Evolutionary conservation across 148 eudicot genomes (phyloP), one percentile per base, ranked within the genome.

Genomic region (Hydrangea macrophylla): DNA sequence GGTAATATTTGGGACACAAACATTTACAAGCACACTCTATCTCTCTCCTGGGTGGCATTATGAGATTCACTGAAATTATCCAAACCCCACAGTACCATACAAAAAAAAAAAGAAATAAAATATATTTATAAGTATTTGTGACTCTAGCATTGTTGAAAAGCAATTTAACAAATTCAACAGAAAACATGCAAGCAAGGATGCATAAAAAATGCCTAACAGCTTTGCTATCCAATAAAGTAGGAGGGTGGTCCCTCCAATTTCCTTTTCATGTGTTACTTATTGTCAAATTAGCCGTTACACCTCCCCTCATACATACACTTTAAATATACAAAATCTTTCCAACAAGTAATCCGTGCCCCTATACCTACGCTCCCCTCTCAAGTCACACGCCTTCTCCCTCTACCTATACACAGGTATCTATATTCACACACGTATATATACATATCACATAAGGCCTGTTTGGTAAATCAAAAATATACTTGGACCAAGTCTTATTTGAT

Each of bases 261-360:
- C 36, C 13, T 31, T 60, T 58, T 33, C 56, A 3, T 25, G 51
- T 30, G 25, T 28, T 20, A 40, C 73, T 44, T 62, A 60, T 72
- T 57, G 56, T 42, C 81, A 78, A 73, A 78, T 67, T 78, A 78
- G 81, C 81, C 81, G 81, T 78, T 78, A 56, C 68, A 66, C 56
- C 67, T 56, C 45, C 59, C 63, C 65, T 18, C 32, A 26, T 26
- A 57, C 60, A 11, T 27, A 23, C 35, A 36, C 26, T 55, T 60
- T 60, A 70, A 64, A 60, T 59, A 64, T 64, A 48, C 11, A 20
- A 31, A 75, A 40, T n/a, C 42, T 48, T 36, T 10, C 57, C 51
- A 42, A 25, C 73, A 57, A 44, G 45, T n/a, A 31, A 53, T 51
- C 32, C 32, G 40, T 25, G 12, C 64, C 30, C 37, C 30, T 28